Evolutionary conservation across 768 basidiomycete species (phyloP).

Genomic region (Imleria badia): DNA sequence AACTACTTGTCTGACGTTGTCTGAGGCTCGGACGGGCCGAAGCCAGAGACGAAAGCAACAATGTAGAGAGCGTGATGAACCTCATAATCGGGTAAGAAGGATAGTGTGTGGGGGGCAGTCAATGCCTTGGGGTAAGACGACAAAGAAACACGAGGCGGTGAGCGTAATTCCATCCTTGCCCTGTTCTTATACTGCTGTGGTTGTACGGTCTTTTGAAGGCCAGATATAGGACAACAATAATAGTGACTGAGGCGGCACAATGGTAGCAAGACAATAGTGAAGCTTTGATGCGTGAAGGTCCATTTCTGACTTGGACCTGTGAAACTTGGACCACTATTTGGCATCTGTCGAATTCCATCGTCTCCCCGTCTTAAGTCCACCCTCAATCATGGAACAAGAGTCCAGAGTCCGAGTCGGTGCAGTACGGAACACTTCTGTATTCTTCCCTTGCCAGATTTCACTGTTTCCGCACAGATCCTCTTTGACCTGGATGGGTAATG

Average conservation of each 20-base stretch:
- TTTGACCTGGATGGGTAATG: slow-evolving; percentile 72
- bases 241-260: too few species aligned
- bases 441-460: not conserved
- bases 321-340: too few species aligned
- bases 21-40: slow-evolving; percentile 38
- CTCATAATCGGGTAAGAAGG: slow-evolving; percentile 31
- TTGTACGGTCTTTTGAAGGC: not conserved
- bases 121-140: slow-evolving; percentile 18
- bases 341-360: too few species aligned
- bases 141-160: slow-evolving; percentile 1
- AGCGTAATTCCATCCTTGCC: not conserved
- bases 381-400: slow-evolving; percentile 15
- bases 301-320: too few species aligned
- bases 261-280: too few species aligned
- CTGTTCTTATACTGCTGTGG: slow-evolving; percentile 22
- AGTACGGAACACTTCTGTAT: slow-evolving; percentile 34
- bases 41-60: slow-evolving; percentile 27
- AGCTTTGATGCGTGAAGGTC: too few species aligned
- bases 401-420: slow-evolving; percentile 47
- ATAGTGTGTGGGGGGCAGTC: slow-evolving; percentile 20
- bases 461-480: slow-evolving; percentile 45
- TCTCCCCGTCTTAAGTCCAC: not conserved
- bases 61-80: slow-evolving; percentile 37
- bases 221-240: not conserved
- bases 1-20: slow-evolving; percentile 23